phyloP scores from a whole-genome alignment of 169 alveolate species.

The Cryptosporidium meleagridis region DNA sequence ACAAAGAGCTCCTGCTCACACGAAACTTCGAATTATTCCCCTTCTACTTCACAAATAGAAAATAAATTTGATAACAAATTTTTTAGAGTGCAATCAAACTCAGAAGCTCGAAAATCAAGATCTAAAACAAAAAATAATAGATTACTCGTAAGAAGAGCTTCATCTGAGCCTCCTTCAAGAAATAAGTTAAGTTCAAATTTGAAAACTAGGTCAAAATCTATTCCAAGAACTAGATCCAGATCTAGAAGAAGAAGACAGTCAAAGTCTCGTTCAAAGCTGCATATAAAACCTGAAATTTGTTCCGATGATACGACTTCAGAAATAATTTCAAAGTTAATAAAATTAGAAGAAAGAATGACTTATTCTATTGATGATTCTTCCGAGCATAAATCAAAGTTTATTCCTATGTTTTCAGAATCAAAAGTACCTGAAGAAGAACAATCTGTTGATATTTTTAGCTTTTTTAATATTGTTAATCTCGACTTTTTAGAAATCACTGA shows the following conservation, averaged over 20 bases:
- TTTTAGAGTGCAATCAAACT: no score
- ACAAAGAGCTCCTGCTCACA: neutral
- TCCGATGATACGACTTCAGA: neutral
- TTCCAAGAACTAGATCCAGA: neutral
- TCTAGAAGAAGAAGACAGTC: neutral
- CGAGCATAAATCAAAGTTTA: neutral
- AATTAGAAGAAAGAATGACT: neutral
- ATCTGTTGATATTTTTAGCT: neutral
- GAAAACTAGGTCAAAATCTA: neutral
- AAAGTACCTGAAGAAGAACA: neutral
- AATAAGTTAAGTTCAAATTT: neutral
- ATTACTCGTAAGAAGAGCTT: neutral
- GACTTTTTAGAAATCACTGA: neutral
- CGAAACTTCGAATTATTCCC: neutral
- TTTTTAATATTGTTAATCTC: neutral
- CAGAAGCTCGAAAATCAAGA: neutral
- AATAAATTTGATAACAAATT: neutral
- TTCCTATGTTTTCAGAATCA: neutral
- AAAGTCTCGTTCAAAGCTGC: neutral
- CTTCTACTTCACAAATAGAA: neutral
- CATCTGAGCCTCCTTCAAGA: neutral
- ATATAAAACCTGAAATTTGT: neutral
- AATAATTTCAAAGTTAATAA: neutral
- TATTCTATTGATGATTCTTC: neutral
- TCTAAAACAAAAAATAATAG: neutral